Conservation (phyloP, 345 rosid species). For the Camelina neglecta region DNA sequence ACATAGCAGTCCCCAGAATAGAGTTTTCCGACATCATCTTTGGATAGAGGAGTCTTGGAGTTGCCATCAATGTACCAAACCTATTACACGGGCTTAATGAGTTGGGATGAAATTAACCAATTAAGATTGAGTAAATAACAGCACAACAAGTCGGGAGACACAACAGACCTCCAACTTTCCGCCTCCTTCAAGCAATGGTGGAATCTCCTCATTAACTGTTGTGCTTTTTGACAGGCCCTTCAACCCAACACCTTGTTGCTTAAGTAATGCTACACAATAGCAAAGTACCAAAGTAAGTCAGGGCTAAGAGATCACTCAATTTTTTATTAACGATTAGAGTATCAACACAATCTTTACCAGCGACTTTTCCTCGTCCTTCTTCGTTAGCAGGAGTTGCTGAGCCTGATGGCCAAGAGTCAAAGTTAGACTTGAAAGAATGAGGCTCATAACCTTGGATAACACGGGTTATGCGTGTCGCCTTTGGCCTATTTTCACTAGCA, state of each 20-base stretch:
- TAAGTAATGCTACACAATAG: conserved; percentile 71
- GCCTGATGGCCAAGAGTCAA: conserved; percentile 96
- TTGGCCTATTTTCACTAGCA: conserved; percentile 83
- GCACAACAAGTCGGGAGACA: conserved; percentile 22
- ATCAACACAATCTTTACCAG: conserved; percentile 60
- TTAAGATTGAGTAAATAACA: not conserved
- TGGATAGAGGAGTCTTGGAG: conserved; percentile 73
- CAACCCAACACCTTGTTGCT: conserved; percentile 93
- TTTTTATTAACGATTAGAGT: conserved; percentile 21
- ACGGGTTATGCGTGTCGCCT: conserved; percentile 73
- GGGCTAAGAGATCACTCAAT: not conserved
- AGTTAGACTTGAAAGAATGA: conserved; percentile 84
- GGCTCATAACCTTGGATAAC: conserved; percentile 97
- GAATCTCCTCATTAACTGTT: conserved; percentile 87
- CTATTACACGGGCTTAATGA: conserved; percentile 48
- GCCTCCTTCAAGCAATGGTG: conserved; percentile 93
- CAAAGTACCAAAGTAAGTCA: conserved; percentile 32
- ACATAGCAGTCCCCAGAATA: conserved; percentile 96
- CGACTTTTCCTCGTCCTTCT: conserved; percentile 99
- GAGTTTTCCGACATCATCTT: conserved; percentile 90
- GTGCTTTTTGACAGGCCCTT: conserved; percentile 77
- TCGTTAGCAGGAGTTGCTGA: conserved; percentile 76
- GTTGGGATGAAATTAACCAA: conserved; percentile 5
- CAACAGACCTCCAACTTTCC: conserved; percentile 93
- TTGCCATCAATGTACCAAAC: conserved; percentile 89